These are phyloP conservation scores for Candida silvatica DNA, from an alignment of 805 yeast species.

Conservation along the genomic window DNA sequence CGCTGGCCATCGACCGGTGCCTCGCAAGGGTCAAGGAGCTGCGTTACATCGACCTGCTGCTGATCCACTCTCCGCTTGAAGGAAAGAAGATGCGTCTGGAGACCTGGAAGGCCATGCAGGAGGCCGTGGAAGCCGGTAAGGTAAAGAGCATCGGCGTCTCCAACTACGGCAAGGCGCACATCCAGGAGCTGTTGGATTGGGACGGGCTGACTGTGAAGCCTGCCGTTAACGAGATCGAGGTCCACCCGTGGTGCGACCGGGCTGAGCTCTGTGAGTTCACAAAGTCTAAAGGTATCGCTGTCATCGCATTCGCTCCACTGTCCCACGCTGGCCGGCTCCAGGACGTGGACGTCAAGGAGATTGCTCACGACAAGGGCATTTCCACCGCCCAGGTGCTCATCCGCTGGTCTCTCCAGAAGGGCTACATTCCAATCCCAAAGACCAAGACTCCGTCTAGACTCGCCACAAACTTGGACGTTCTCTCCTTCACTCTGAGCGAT, in stretches of 20 bases:
- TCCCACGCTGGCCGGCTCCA: conserved; percentile 47
- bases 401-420: conserved; percentile 68
- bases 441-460: conserved; percentile 47
- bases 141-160: conserved; percentile 73
- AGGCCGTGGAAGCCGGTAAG: conserved; percentile 48
- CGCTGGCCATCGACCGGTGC: conserved; percentile 48
- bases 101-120: conserved; percentile 70
- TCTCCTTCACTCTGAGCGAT: conserved; percentile 35
- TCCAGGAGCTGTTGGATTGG: conserved; percentile 55
- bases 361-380: conserved; percentile 41
- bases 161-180: conserved; percentile 53
- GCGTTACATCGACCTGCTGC: conserved; percentile 62
- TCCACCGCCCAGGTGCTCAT: conserved; percentile 56
- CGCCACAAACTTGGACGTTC: conserved; percentile 45
- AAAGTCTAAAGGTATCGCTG: conserved; percentile 41
- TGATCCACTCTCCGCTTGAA: conserved; percentile 58
- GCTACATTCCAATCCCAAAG: conserved; percentile 65
- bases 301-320: conserved; percentile 78
- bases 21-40: conserved; percentile 41
- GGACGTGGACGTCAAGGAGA: conserved; percentile 41
- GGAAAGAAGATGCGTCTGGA: conserved; percentile 42
- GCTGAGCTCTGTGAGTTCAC: conserved; percentile 55
- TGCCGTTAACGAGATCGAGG: conserved; percentile 73
- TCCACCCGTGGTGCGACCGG: conserved; percentile 78
- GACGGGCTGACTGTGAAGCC: conserved; percentile 47